A percentile compares a stretch with the other conserved stretches of the same genome.
Evolutionary conservation across 371 early-diverging fungal species (phyloP).

Genomic region (Mucor mucedo): DNA sequence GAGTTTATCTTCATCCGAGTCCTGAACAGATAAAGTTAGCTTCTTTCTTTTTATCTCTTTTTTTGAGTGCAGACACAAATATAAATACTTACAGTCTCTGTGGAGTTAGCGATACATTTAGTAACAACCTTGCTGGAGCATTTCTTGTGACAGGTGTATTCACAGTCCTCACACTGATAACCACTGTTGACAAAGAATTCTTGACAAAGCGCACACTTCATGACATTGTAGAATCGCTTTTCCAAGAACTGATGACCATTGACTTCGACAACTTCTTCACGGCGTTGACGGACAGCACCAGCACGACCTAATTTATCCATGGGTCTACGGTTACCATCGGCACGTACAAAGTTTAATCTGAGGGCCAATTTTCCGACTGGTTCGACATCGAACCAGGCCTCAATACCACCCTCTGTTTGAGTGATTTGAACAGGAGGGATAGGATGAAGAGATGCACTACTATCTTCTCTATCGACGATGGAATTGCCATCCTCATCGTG

Average conservation of each 20-base stretch:
- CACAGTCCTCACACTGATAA: slow-evolving; percentile 82
- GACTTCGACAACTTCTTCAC: slow-evolving; percentile 73
- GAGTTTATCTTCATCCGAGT: slow-evolving; percentile 66
- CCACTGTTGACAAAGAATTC: slow-evolving; percentile 90
- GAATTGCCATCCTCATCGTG: slow-evolving; percentile 31
- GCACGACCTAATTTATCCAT: slow-evolving; percentile 81
- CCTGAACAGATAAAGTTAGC: slow-evolving; percentile 19
- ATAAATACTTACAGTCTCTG: slow-evolving; percentile 46
- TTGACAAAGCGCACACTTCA: slow-evolving; percentile 92
- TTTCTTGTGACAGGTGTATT: slow-evolving; percentile 39
- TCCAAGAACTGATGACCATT: slow-evolving; percentile 91
- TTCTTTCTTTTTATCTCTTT: background rate
- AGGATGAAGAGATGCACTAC: slow-evolving; percentile 17
- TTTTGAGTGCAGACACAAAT: background rate
- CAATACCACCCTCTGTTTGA: slow-evolving; percentile 60
- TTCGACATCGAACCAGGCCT: slow-evolving; percentile 89
- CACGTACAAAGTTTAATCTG: slow-evolving; percentile 73
- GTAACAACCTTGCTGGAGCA: slow-evolving; percentile 35
- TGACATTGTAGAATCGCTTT: slow-evolving; percentile 86
- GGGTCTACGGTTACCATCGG: slow-evolving; percentile 57
- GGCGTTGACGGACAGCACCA: slow-evolving; percentile 86
- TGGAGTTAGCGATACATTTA: slow-evolving; percentile 29
- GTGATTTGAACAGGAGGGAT: slow-evolving; percentile 13
- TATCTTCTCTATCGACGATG: slow-evolving; percentile 18
- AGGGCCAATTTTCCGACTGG: slow-evolving; percentile 87